Conservation (phyloP, 176 grass and related monocot genomes). For the Thalia dealbata region DNA sequence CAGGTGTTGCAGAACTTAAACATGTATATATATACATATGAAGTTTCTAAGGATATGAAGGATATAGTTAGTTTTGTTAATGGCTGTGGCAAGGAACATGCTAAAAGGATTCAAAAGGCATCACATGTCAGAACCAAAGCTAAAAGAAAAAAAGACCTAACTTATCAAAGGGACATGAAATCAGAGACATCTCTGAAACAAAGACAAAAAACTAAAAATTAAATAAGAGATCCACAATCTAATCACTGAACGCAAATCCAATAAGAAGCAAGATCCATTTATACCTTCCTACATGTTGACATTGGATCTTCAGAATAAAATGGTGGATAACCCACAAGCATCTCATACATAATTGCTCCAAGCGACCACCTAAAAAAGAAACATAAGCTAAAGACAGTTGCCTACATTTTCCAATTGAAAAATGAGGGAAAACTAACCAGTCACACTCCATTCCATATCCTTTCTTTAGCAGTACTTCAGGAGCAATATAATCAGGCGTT, state of each 20-base stretch:
- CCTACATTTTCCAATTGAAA: background rate
- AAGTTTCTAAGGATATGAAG: too few relatives aligned
- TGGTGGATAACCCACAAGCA: slow-evolving; percentile 23
- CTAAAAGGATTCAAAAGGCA: too few relatives aligned
- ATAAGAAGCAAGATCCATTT: background rate
- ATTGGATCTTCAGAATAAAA: slow-evolving; percentile 28
- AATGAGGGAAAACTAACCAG: slow-evolving; percentile 6
- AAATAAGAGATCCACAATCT: background rate
- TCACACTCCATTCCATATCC: slow-evolving; percentile 28
- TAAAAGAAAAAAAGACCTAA: too few relatives aligned
- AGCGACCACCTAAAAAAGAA: slow-evolving; percentile 16
- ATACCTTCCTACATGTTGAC: slow-evolving; percentile 18
- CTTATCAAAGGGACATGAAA: background rate
- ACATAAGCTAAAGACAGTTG: background rate
- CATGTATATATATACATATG: too few relatives aligned
- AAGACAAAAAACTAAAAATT: too few relatives aligned
- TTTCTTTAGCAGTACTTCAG: slow-evolving; percentile 20
- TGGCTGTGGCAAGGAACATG: too few relatives aligned
- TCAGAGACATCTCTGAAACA: too few relatives aligned
- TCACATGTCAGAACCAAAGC: too few relatives aligned
- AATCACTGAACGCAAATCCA: background rate
- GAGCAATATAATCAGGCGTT: slow-evolving; percentile 21
- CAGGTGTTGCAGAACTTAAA: too few relatives aligned
- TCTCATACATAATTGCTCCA: slow-evolving; percentile 26
- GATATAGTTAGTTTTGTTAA: too few relatives aligned